Evolutionary conservation across 257 asterid genomes (phyloP).

Genomic region (Marsdenia floribunda): DNA sequence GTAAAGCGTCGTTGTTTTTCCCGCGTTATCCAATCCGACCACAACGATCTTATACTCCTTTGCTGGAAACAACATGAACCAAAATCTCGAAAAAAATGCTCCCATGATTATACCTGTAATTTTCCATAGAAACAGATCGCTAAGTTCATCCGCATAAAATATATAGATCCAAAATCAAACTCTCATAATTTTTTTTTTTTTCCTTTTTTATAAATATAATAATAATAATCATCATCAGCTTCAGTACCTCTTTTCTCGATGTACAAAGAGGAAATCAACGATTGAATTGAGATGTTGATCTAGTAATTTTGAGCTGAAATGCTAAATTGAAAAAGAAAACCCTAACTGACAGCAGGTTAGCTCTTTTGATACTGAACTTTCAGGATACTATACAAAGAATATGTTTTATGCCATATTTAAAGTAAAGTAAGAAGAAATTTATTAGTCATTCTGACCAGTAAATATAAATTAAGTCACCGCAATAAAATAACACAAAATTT

Average conservation of each 20-base stretch:
- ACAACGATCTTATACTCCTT: slow-evolving; percentile 98
- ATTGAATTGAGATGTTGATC: not conserved
- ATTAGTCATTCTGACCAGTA: too few relatives aligned
- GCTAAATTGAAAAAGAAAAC: not conserved
- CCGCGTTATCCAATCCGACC: slow-evolving; percentile 96
- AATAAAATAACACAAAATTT: too few relatives aligned
- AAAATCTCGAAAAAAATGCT: slow-evolving; percentile 73
- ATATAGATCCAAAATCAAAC: not conserved
- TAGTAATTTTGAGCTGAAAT: not conserved
- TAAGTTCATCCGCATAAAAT: not conserved
- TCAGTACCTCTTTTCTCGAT: not conserved
- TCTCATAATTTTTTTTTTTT: not conserved
- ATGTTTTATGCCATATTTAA: too few relatives aligned
- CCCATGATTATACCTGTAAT: slow-evolving; percentile 49
- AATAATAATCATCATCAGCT: not conserved
- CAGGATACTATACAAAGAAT: too few relatives aligned
- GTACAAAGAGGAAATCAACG: not conserved
- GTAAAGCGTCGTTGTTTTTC: slow-evolving; percentile 98
- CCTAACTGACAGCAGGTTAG: slow-evolving; percentile 2
- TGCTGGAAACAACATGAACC: slow-evolving; percentile 96
- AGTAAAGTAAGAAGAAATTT: too few relatives aligned
- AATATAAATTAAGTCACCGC: too few relatives aligned
- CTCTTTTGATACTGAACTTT: not conserved
- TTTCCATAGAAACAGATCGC: not conserved
- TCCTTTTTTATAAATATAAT: too few relatives aligned